Conservation (phyloP, 1,284 basidiomycete genomes). For the Taiwanofungus camphoratus region DNA sequence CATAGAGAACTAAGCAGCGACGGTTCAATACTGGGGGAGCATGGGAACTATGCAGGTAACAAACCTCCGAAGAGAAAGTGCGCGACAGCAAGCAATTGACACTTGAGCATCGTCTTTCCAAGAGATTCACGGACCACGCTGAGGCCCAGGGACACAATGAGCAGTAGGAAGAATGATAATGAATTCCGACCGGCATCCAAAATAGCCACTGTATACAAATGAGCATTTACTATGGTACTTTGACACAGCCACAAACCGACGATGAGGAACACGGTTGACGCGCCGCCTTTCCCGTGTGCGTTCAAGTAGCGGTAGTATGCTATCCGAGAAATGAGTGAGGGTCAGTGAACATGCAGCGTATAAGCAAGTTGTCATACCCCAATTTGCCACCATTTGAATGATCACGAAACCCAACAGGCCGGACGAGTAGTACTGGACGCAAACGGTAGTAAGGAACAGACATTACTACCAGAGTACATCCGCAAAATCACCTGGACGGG, state of each 20-base stretch:
- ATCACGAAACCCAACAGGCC: constrained; percentile 84
- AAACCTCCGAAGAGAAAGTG: constrained; percentile 95
- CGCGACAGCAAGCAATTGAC: constrained; percentile 68
- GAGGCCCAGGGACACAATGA: constrained; percentile 86
- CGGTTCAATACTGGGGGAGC: no score
- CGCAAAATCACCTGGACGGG: constrained; percentile 66
- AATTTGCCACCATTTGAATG: constrained; percentile 91
- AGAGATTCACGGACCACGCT: constrained; percentile 80
- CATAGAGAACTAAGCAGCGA: constrained; percentile 88
- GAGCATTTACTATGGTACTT: neutral
- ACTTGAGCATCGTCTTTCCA: constrained; percentile 74
- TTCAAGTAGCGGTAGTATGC: constrained; percentile 89
- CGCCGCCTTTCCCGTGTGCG: constrained; percentile 72
- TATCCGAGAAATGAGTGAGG: constrained; percentile 21
- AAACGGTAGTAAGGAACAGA: neutral
- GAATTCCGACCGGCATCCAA: constrained; percentile 93
- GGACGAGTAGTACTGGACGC: constrained; percentile 84
- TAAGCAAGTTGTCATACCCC: constrained; percentile 40
- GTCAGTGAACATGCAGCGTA: constrained; percentile 2
- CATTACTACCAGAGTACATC: no score
- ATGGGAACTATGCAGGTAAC: no score
- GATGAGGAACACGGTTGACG: constrained; percentile 80
- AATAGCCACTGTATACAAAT: constrained; percentile 58
- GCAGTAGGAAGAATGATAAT: constrained; percentile 90
- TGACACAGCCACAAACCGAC: constrained; percentile 49